Evolutionary conservation across 2,329 filamentous ascomycete genomes (phyloP), one percentile per base, ranked within the genome.

Genomic region (Penicillium sp.): DNA sequence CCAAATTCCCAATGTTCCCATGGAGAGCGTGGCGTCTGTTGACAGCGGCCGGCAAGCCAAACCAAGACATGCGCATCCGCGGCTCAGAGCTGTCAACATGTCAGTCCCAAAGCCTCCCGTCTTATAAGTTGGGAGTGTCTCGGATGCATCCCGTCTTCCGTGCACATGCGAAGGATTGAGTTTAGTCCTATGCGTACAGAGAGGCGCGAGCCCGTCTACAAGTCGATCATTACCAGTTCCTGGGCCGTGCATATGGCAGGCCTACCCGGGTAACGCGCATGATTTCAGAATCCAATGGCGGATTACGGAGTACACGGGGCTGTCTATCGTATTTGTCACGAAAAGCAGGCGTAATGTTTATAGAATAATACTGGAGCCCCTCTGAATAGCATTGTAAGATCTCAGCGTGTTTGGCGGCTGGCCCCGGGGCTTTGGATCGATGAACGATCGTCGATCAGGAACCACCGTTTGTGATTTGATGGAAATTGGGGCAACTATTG

Each of bases 141-240:
- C 45, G 25, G 18, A 13, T 16, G 11, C 25, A 12, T 22, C 14
- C 35, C 18, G 14, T 28, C 22, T 25, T 7, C 22, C 22, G 22
- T 7, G 22, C 33, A 16, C 25, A 49, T 47, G 48, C 34, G 31
- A 34, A 50, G 27, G 30, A 27, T 41, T 19, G 41, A 18, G 34
- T 41, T 39, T 9, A 30, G n/a, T n/a, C n/a, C n/a, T n/a, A n/a
- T n/a, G n/a, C n/a, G n/a, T 10, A 12, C 8, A 36, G 22, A 25
- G 22, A 25, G 9, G 33, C 18, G 14, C 29, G 39, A 27, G 28
- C 27, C 40, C 25, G 34, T 27, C 11, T 33, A 27, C 3, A 16
- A n/a, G 51, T 19, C 47, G 54, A 60, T 60, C 57, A 46, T 51
- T 57, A 25, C 57, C 56, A 28, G 38, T 43, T 42, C 48, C 22